Evolutionary conservation across 345 rosid species (phyloP), one percentile per base, ranked within the genome.

Genomic region (Brassica juncea): DNA sequence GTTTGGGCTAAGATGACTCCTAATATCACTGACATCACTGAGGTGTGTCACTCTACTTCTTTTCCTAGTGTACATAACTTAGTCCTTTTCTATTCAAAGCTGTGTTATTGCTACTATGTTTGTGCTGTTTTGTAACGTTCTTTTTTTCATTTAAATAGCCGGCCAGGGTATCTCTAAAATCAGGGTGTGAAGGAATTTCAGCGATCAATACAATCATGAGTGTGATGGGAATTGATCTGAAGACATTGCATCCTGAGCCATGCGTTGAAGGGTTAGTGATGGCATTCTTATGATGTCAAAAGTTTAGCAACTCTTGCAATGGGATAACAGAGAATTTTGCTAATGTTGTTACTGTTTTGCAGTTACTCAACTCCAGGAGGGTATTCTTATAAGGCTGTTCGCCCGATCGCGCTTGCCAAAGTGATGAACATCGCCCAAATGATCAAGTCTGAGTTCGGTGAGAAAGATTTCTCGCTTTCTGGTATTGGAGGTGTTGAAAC

Each of bases 331-430:
- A 3, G 12, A 4, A 8, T 35, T 34, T 10, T 49, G 55, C 2
- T 49, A 14, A 49, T 49, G 15, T 49, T 4, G 55, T 49, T 49
- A 14, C 16, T 49, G 6, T 49, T 5, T 49, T 47, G 16, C 55
- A 49, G 55, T n/a, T 49, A 49, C 55, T 49, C 55, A 49, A 49
- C 55, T 49, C 55, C 55, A n/a, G 55, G 55, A n/a, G 55, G 55
- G 0, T 49, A 49, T 8, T 49, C 55, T 49, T 49, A 49, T 49
- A 49, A 49, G 55, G 55, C 55, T 49, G 55, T 49, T 49, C 55
- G 55, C 6, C 55, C 55, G n/a, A 49, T 49, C 55, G 55, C 55
- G 19, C 55, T 49, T 49, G 55, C 55, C 0, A 49, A 49, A 14
- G 55, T 49, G 1, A 49, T 49, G 55, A 49, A 49, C 55, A 49